Conservation (phyloP, 257 asterid species). For the Capsicum chinense region DNA sequence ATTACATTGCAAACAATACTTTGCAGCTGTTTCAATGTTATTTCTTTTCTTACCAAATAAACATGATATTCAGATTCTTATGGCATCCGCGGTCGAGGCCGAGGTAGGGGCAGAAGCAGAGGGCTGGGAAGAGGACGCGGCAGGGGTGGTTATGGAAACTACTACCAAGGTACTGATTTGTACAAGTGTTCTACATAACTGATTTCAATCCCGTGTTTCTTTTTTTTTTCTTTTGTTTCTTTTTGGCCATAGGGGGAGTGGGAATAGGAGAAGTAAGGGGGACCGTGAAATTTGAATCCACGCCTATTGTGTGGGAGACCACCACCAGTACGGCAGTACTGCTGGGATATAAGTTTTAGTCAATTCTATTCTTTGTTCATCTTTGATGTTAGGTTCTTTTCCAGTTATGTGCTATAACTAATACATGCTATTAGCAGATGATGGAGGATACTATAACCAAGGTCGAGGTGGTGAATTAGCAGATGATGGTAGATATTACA, state of each 20-base stretch:
- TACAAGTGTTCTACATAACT: not conserved
- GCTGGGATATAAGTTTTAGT: not conserved
- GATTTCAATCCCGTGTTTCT: not conserved
- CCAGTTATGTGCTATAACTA: not conserved
- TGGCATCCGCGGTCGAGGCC: slow-evolving; percentile 46
- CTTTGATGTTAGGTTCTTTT: not conserved
- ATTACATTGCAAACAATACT: not conserved
- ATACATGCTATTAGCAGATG: slow-evolving; percentile 21
- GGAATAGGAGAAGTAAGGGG: no score
- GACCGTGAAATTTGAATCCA: not conserved
- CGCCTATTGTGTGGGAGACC: not conserved
- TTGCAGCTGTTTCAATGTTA: not conserved
- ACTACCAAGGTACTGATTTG: slow-evolving; percentile 48
- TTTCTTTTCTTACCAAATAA: not conserved
- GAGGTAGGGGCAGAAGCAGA: slow-evolving; percentile 42
- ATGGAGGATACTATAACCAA: slow-evolving; percentile 25
- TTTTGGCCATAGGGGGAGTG: no score
- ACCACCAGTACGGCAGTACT: no score
- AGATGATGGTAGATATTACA: slow-evolving; percentile 7
- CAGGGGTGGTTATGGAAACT: slow-evolving; percentile 47
- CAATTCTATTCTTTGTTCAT: not conserved
- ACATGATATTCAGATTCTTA: slow-evolving; percentile 36
- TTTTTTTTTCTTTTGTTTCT: not conserved
- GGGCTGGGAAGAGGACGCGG: slow-evolving; percentile 44
- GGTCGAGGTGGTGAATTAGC: not conserved